phyloP scores from a whole-genome alignment of 2,329 filamentous ascomycete genomes.

The Aspergillus felis region DNA sequence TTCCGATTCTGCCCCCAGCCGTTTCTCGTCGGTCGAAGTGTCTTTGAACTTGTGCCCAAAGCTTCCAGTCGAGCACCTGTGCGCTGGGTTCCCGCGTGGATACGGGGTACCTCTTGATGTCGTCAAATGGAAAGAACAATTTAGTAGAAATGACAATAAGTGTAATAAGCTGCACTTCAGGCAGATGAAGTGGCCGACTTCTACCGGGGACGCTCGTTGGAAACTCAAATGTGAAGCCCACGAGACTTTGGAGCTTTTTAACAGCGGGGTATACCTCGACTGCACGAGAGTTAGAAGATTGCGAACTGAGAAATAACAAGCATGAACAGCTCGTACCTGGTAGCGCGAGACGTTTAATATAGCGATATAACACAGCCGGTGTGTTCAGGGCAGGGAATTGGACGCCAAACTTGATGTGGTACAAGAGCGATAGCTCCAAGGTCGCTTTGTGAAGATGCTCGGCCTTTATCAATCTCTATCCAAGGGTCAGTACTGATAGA shows the following conservation, averaged over 20 bases:
- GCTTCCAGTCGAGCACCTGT: slow-evolving; percentile 66
- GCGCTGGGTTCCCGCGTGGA: slow-evolving; percentile 54
- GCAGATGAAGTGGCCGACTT: slow-evolving; percentile 52
- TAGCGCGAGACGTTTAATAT: slow-evolving; percentile 67
- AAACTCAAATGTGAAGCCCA: slow-evolving; percentile 58
- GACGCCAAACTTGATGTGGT: slow-evolving; percentile 65
- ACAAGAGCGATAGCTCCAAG: slow-evolving; percentile 60
- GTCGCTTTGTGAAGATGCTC: slow-evolving; percentile 63
- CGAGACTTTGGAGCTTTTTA: slow-evolving; percentile 51
- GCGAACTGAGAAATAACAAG: neutral
- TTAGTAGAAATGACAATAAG: slow-evolving; percentile 74
- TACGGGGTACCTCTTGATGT: slow-evolving; percentile 48
- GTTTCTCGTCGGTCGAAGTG: slow-evolving; percentile 32
- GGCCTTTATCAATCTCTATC: slow-evolving; percentile 38
- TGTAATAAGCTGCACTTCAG: slow-evolving; percentile 70
- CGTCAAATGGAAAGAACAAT: slow-evolving; percentile 71
- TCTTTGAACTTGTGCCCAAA: slow-evolving; percentile 58
- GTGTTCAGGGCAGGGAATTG: slow-evolving; percentile 69
- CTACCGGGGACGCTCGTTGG: slow-evolving; percentile 38
- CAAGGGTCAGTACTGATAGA: slow-evolving; percentile 2
- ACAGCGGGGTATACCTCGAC: slow-evolving; percentile 49
- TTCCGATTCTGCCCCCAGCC: slow-evolving; percentile 34
- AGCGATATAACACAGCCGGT: slow-evolving; percentile 63
- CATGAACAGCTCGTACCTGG: slow-evolving; percentile 55
- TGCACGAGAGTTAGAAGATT: slow-evolving; percentile 9